Evolutionary conservation across 768 basidiomycete genomes (phyloP), one percentile per base, ranked within the genome.

Genomic region (Gymnopilus dilepis): DNA sequence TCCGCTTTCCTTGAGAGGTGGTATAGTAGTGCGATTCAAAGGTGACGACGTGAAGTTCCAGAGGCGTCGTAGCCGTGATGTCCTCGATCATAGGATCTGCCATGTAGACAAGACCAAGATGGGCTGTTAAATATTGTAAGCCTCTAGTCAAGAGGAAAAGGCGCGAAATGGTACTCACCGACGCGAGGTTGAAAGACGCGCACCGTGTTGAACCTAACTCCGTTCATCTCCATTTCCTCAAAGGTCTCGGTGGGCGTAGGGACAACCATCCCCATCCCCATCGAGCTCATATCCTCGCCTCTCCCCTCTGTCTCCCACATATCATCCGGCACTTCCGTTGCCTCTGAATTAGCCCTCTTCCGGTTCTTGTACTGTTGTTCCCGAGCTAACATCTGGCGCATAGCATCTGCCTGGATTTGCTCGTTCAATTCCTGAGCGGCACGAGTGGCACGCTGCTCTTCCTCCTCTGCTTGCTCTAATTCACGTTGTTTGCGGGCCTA

Each of bases 61-160:
- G 78, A 24, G 88, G 85, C 15, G 86, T 73, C 2, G 82, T 80
- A 0, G 73, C 77, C 60, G 82, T 76, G 15, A 84, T 76, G 62
- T 88, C 84, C 60, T 92, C 90, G 68, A 86, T 86, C 15, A 94
- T 74, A 7, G 92, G 92, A 61, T 92, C 91, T 0, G 90, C 92
- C 57, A 86, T 78, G 73, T 89, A 93, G 0, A 84, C 77, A 9
- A 83, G 86, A 1, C 90, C 91, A 30, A 92, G 76, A 42, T 80
- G 81, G 48, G 87, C 92, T 88, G 62, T 22, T 21, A 19, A 48
- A 24, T 22, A 17, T 19, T 40, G 2, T 56, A 52, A 34, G 19
- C 59, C 37, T 48, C 24, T 17, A 22, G 17, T 28, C 33, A 1
- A 31, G 55, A 57, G 4, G 9, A 56, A 42, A 15, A 58, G 17